phyloP scores from a whole-genome alignment of 306 rosid genomes.

The Quercus variabilis region DNA sequence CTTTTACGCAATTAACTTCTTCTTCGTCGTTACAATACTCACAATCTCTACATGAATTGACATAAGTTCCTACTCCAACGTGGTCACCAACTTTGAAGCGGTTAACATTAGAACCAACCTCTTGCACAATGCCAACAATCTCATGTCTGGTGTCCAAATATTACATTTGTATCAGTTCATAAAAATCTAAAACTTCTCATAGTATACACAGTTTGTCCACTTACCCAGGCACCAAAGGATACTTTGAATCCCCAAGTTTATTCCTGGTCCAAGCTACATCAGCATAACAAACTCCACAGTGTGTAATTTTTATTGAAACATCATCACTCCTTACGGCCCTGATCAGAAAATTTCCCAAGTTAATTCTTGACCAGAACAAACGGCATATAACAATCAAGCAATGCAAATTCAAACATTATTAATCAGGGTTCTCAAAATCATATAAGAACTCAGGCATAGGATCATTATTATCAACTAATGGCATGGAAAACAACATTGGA shows the following conservation, averaged over 20 bases:
- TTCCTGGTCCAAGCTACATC: slow-evolving; percentile 37
- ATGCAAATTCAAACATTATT: neutral
- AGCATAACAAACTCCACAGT: slow-evolving; percentile 46
- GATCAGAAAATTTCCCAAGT: neutral
- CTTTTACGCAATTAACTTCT: slow-evolving; percentile 30
- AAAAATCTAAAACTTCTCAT: neutral
- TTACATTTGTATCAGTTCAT: neutral
- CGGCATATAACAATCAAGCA: neutral
- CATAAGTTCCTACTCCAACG: slow-evolving; percentile 46
- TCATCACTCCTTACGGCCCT: slow-evolving; percentile 36
- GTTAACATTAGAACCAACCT: slow-evolving; percentile 32
- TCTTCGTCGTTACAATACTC: slow-evolving; percentile 29
- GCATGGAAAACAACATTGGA: no score
- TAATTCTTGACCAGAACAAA: no score
- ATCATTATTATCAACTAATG: no score
- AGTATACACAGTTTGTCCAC: neutral
- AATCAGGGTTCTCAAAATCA: no score
- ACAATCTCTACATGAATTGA: slow-evolving; percentile 49
- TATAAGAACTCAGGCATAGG: no score
- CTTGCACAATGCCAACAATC: slow-evolving; percentile 44
- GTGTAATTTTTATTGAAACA: slow-evolving; percentile 40
- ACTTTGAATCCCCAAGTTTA: slow-evolving; percentile 30
- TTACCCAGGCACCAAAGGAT: slow-evolving; percentile 44
- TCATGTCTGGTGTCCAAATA: slow-evolving; percentile 31
- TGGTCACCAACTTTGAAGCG: slow-evolving; percentile 44